Percentiles rank a stretch among this genome's conserved stretches.
phyloP scores from a whole-genome alignment of 495 filamentous ascomycete genomes.

The Melanomma pulvis-pyrius region DNA sequence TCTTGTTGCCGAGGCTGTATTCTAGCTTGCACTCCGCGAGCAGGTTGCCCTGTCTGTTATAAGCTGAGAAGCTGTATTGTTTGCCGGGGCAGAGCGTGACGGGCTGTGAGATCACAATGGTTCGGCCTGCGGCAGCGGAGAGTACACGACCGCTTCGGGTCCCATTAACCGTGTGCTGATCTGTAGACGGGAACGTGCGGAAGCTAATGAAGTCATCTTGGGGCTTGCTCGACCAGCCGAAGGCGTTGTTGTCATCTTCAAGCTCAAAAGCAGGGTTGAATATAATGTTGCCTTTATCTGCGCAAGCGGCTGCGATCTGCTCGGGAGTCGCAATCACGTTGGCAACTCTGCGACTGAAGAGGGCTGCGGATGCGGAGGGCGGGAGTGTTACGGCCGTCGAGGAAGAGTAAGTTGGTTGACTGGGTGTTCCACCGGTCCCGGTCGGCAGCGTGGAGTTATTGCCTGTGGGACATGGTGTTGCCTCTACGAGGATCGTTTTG shows the following conservation, averaged over 20 bases:
- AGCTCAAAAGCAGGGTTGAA: slow-evolving; percentile 35
- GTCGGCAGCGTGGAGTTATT: neutral
- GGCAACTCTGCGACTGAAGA: slow-evolving; percentile 3
- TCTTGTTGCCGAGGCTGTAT: slow-evolving; percentile 10
- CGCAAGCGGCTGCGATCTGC: slow-evolving; percentile 28
- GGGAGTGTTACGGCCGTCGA: neutral
- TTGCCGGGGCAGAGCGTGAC: slow-evolving; percentile 35
- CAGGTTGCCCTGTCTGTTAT: slow-evolving; percentile 4
- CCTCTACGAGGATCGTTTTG: neutral
- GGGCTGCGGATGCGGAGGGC: neutral
- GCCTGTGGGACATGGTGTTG: neutral
- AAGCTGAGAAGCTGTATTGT: slow-evolving; percentile 5
- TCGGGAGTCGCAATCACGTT: slow-evolving; percentile 25
- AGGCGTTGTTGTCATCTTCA: slow-evolving; percentile 17
- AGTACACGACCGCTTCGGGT: slow-evolving; percentile 12
- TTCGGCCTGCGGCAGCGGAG: slow-evolving; percentile 1
- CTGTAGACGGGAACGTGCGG: slow-evolving; percentile 4
- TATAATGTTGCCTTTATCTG: slow-evolving; percentile 13
- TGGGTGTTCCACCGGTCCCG: neutral
- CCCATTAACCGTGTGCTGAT: slow-evolving; percentile 1
- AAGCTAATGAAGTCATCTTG: slow-evolving; percentile 21
- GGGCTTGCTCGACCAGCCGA: slow-evolving; percentile 22
- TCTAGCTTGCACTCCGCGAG: slow-evolving; percentile 11
- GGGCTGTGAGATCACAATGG: slow-evolving; percentile 17
- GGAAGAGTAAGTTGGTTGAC: neutral